These are phyloP conservation scores for Papilionanthe hybrid DNA, from an alignment of 116 monocot species.

Conservation along the genomic window DNA sequence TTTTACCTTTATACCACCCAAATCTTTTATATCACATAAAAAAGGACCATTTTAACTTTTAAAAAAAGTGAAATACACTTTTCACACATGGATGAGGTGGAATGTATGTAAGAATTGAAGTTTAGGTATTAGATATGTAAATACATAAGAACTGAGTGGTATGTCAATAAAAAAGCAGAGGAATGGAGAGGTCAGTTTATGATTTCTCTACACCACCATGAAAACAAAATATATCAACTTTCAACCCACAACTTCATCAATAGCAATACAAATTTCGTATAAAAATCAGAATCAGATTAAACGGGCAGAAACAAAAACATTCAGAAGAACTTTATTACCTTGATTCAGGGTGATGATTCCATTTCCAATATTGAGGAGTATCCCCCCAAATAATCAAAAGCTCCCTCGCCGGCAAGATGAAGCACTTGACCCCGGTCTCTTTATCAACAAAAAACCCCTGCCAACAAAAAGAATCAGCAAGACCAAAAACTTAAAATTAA, in stretches of 20 bases:
- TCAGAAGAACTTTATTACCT: slow-evolving; percentile 18
- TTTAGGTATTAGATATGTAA: no score
- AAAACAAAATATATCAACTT: background rate
- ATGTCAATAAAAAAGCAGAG: no score
- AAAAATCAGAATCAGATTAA: background rate
- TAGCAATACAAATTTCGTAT: background rate
- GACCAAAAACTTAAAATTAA: background rate
- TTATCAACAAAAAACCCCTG: slow-evolving; percentile 62
- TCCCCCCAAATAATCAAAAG: slow-evolving; percentile 42
- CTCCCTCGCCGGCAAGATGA: slow-evolving; percentile 44
- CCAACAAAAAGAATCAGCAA: background rate
- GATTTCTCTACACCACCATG: no score
- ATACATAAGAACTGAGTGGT: no score
- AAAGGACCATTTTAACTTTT: no score
- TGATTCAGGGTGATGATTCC: slow-evolving; percentile 25
- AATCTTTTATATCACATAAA: no score
- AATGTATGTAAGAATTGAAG: no score
- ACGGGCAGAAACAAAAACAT: background rate
- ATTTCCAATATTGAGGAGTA: slow-evolving; percentile 41
- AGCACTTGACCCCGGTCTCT: slow-evolving; percentile 53
- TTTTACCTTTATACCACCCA: no score
- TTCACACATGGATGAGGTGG: no score
- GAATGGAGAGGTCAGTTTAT: no score
- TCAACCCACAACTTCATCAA: background rate
- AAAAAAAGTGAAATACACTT: no score